Conservation (phyloP, 805 yeast genomes). For the Yamadazyma olivae region DNA sequence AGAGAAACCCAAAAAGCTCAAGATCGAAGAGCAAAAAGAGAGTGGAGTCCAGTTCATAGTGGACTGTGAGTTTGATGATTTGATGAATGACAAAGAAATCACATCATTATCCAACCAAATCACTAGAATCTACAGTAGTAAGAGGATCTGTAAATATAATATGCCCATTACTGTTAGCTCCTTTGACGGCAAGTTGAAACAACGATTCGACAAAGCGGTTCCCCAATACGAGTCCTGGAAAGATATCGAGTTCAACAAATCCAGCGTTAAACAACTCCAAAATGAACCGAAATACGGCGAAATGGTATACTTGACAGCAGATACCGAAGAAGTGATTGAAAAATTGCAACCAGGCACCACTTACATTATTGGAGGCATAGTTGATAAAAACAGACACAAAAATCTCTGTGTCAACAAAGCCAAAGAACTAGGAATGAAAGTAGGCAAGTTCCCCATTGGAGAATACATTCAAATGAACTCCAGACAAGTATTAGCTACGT, state of each 20-base stretch:
- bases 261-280: constrained; percentile 24
- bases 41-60: constrained; percentile 58
- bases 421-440: constrained; percentile 59
- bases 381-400: constrained; percentile 90
- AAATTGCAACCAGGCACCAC: constrained; percentile 66
- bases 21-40: constrained; percentile 42
- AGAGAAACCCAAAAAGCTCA: constrained; percentile 27
- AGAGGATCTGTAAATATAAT: constrained; percentile 55
- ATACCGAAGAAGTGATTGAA: constrained; percentile 68
- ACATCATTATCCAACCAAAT: constrained; percentile 77
- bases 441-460: constrained; percentile 83
- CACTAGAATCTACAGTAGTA: constrained; percentile 77
- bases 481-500: constrained; percentile 85
- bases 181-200: constrained; percentile 56
- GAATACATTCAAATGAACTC: constrained; percentile 81
- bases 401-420: constrained; percentile 81
- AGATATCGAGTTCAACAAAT: constrained; percentile 49
- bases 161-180: constrained; percentile 62
- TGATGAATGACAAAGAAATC: constrained; percentile 74
- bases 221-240: constrained; percentile 66
- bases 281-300: constrained; percentile 16
- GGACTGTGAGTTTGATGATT: constrained; percentile 88
- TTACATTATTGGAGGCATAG: constrained; percentile 92
- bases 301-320: constrained; percentile 78
- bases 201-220: constrained; percentile 65